These are phyloP conservation scores for Diophrys sp. DNA, from an alignment of 73 alveolate species.

Conservation along the genomic window DNA sequence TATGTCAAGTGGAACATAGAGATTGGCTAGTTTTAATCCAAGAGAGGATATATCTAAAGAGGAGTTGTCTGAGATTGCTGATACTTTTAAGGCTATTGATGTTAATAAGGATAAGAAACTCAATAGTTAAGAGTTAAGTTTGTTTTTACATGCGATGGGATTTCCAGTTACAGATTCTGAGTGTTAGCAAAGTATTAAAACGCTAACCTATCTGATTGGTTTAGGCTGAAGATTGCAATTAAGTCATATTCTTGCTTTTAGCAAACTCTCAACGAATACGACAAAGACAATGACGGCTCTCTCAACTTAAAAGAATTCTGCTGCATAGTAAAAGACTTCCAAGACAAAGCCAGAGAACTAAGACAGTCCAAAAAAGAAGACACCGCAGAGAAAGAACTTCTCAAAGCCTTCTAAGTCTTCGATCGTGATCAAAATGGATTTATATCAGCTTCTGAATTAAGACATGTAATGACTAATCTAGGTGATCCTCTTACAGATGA, in stretches of 20 bases:
- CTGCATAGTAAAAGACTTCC: not conserved
- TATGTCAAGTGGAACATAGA: too few relatives aligned
- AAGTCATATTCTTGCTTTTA: too few relatives aligned
- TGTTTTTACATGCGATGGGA: not conserved
- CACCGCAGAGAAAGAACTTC: not conserved
- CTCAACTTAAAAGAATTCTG: not conserved
- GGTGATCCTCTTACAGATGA: conserved; percentile 86
- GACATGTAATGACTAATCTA: conserved; percentile 85
- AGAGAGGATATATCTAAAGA: not conserved
- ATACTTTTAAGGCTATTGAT: not conserved
- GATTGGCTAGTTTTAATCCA: not conserved
- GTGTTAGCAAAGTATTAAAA: too few relatives aligned
- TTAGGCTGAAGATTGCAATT: too few relatives aligned
- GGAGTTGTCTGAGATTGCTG: not conserved
- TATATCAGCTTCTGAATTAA: conserved; percentile 82
- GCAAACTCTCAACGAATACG: not conserved
- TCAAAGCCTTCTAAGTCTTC: conserved; percentile 93
- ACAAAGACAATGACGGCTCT: not conserved
- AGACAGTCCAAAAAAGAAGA: not conserved
- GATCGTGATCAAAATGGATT: conserved; percentile 94
- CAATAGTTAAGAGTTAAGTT: not conserved
- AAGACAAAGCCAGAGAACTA: not conserved
- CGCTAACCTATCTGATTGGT: too few relatives aligned
- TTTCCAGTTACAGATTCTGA: not conserved
- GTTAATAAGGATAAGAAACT: not conserved